Percentiles rank a stretch among this genome's conserved stretches.
Conservation (phyloP, 352 stramenopile genomes). For the Globisporangium mamillatum region DNA sequence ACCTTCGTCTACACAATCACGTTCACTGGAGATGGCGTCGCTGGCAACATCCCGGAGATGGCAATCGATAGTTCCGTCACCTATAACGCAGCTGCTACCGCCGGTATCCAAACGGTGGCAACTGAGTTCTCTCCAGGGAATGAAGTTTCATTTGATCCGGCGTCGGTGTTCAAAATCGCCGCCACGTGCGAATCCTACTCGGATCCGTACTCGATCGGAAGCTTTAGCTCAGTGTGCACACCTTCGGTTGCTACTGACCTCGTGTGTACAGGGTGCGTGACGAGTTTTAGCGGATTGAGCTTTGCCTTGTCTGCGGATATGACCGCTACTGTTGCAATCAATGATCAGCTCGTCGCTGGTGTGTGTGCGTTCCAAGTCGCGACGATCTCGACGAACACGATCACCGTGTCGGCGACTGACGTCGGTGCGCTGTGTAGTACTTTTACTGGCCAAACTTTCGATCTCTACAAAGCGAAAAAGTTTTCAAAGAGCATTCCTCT, state of each 20-base stretch:
- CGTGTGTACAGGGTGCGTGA: slow-evolving; percentile 65
- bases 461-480: slow-evolving; percentile 63
- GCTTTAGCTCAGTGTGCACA: slow-evolving; percentile 56
- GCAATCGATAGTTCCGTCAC: slow-evolving; percentile 44
- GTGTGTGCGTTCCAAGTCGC: slow-evolving; percentile 58
- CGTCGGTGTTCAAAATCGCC: slow-evolving; percentile 50
- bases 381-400: slow-evolving; percentile 23
- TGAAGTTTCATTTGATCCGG: slow-evolving; percentile 37
- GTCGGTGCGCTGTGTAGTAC: slow-evolving; percentile 51
- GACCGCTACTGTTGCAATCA: slow-evolving; percentile 9
- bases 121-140: slow-evolving; percentile 33
- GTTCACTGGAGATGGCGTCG: slow-evolving; percentile 79
- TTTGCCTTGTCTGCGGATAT: slow-evolving; percentile 37
- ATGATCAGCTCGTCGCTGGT: slow-evolving; percentile 43
- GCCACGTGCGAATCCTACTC: slow-evolving; percentile 87
- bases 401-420: slow-evolving; percentile 40
- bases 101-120: slow-evolving; percentile 34
- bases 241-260: slow-evolving; percentile 18
- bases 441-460: slow-evolving; percentile 32
- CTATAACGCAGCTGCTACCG: slow-evolving; percentile 23
- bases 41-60: slow-evolving; percentile 85
- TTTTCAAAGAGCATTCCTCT: slow-evolving; percentile 33
- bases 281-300: slow-evolving; percentile 53
- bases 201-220: slow-evolving; percentile 51
- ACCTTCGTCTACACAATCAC: slow-evolving; percentile 78